Conservation (phyloP, 2,329 filamentous ascomycete genomes). For the Colletotrichum gloeosporioides region DNA sequence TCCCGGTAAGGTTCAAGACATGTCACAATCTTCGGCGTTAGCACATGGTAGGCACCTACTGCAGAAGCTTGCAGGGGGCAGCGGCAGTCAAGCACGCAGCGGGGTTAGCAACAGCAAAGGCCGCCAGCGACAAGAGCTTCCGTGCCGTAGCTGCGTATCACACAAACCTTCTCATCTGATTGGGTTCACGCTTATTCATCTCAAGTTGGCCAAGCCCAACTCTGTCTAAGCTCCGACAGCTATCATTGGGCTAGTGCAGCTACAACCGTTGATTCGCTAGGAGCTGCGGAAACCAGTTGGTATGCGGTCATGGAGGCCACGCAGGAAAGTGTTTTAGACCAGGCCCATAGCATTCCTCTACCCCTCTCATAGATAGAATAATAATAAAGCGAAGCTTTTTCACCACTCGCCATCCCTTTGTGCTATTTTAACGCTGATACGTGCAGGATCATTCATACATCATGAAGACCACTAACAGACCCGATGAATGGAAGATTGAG, state of each 20-base stretch:
- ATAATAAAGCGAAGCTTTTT: not conserved
- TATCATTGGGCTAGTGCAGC: not conserved
- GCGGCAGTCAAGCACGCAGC: not conserved
- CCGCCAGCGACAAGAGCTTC: not conserved
- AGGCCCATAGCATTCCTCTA: not conserved
- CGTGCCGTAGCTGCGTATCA: not conserved
- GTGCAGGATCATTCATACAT: not conserved
- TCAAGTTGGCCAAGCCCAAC: not conserved
- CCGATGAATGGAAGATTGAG: slow-evolving; percentile 58
- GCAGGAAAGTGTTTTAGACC: not conserved
- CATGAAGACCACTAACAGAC: slow-evolving; percentile 2
- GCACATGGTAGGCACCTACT: not conserved
- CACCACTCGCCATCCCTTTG: not conserved
- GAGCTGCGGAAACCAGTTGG: not conserved
- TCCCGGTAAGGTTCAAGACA: not conserved
- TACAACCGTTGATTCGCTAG: not conserved
- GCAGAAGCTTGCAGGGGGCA: not conserved
- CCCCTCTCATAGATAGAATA: not conserved
- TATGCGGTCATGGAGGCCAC: not conserved
- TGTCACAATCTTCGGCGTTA: not conserved
- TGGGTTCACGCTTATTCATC: not conserved
- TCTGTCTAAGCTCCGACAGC: not conserved
- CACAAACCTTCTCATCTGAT: not conserved
- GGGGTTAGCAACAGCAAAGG: not conserved
- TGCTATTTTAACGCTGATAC: not conserved